A percentile compares a stretch with the other conserved stretches of the same genome.
phyloP scores from a whole-genome alignment of 176 grass and related monocot species.

The Elymus sibiricus region DNA sequence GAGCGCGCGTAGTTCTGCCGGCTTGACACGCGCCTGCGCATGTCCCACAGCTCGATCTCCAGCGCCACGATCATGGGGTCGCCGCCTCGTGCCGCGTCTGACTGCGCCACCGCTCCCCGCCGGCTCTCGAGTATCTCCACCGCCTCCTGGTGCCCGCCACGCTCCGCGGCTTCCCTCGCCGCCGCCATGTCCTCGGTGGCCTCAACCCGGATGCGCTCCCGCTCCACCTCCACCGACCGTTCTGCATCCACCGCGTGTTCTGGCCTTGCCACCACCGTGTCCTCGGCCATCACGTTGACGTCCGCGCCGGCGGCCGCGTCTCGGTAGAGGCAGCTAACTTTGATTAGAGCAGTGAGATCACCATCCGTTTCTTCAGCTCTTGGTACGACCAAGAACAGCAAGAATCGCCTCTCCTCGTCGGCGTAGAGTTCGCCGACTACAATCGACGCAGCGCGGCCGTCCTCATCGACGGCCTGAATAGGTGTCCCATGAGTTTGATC shows the following conservation, averaged over 20 bases:
- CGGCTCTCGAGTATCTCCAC: slow-evolving; percentile 32
- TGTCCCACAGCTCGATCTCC: slow-evolving; percentile 3
- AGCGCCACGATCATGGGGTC: slow-evolving; percentile 8
- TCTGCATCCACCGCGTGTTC: neutral
- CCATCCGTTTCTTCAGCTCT: neutral
- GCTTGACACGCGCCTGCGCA: slow-evolving; percentile 23
- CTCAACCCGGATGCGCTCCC: slow-evolving; percentile 29
- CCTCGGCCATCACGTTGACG: slow-evolving; percentile 8
- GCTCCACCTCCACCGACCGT: slow-evolving; percentile 29
- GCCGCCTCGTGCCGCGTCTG: neutral
- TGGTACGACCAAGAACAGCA: slow-evolving; percentile 43
- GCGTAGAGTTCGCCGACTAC: slow-evolving; percentile 44
- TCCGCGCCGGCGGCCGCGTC: slow-evolving; percentile 10
- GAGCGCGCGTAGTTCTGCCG: neutral
- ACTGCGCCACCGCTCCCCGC: slow-evolving; percentile 11
- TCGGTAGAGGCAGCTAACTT: slow-evolving; percentile 20
- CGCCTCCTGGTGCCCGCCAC: slow-evolving; percentile 13
- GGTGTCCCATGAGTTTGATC: too few species aligned
- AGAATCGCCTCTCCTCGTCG: slow-evolving; percentile 51
- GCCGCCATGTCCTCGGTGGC: slow-evolving; percentile 31
- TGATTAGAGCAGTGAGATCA: slow-evolving; percentile 17
- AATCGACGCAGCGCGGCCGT: slow-evolving; percentile 28
- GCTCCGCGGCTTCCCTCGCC: slow-evolving; percentile 26
- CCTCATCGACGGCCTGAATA: slow-evolving; percentile 11
- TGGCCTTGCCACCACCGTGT: slow-evolving; percentile 13